Evolutionary conservation across 2,329 filamentous ascomycete species (phyloP).

Genomic region (Trichoderma sp.): DNA sequence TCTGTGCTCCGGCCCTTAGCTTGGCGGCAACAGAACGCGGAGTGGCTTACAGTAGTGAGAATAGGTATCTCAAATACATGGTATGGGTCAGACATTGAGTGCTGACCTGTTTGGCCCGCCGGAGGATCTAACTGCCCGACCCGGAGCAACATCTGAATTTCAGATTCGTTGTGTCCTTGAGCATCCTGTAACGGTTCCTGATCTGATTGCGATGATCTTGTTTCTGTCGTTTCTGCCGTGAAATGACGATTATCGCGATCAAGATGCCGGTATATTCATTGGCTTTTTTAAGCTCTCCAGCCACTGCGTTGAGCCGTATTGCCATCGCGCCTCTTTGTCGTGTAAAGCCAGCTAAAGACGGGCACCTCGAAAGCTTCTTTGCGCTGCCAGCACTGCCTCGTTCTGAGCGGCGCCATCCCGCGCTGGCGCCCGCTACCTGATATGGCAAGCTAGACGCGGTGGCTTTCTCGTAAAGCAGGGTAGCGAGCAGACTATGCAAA

Average conservation of each 20-base stretch:
- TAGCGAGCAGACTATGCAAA: background rate
- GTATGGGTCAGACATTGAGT: background rate
- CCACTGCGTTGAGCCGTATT: background rate
- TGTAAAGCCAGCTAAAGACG: background rate
- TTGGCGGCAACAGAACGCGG: background rate
- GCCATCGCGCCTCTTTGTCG: background rate
- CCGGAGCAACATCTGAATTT: background rate
- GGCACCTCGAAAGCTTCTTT: constrained; percentile 3
- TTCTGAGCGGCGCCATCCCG: constrained; percentile 6
- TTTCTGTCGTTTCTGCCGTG: background rate
- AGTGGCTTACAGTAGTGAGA: background rate
- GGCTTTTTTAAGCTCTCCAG: background rate
- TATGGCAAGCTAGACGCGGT: background rate
- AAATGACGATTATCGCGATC: background rate
- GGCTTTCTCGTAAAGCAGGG: background rate
- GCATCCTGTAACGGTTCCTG: background rate
- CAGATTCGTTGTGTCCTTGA: background rate
- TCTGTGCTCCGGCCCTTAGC: background rate
- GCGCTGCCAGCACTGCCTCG: background rate
- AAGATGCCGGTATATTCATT: background rate
- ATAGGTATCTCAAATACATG: constrained; percentile 1
- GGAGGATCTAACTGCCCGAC: constrained; percentile 16
- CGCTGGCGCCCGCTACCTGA: background rate
- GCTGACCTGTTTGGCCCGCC: background rate
- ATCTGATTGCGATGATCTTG: background rate